These are phyloP conservation scores for Datura wrightii DNA, from an alignment of 257 asterid genomes.

Conservation along the genomic window DNA sequence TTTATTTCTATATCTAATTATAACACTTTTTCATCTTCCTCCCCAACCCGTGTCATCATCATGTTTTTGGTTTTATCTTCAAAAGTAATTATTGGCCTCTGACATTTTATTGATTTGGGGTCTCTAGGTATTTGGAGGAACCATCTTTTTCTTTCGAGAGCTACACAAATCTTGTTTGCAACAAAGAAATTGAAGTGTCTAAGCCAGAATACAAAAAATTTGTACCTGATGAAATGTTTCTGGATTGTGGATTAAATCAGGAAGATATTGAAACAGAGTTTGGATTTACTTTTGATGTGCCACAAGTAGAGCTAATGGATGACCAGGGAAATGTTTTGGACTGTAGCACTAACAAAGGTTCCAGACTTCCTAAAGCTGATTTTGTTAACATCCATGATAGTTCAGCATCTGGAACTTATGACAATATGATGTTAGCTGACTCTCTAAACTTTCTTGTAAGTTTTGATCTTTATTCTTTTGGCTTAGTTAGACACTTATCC, in stretches of 20 bases:
- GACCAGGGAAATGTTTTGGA: background rate
- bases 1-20: background rate
- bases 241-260: conserved; percentile 26
- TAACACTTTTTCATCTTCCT: background rate
- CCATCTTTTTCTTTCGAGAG: conserved; percentile 27
- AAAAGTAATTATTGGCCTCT: background rate
- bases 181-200: conserved; percentile 25
- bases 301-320: conserved; percentile 16
- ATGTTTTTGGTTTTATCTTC: background rate
- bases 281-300: conserved; percentile 31
- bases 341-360: background rate
- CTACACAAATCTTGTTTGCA: conserved; percentile 29
- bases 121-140: conserved; percentile 31
- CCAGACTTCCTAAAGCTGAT: conserved; percentile 25
- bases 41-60: background rate
- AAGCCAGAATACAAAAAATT: background rate
- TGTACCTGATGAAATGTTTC: conserved; percentile 25
- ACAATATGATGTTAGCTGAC: conserved; percentile 2
- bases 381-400: conserved; percentile 25
- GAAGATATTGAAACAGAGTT: background rate
- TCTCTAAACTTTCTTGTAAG: conserved; percentile 25
- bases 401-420: conserved; percentile 23
- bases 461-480: background rate
- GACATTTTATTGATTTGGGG: conserved; percentile 19
- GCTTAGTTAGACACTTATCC: background rate